Evolutionary conservation across 2,329 filamentous ascomycete species (phyloP), one percentile per base, ranked within the genome.

Genomic region (Phyllosticta citribraziliensis): DNA sequence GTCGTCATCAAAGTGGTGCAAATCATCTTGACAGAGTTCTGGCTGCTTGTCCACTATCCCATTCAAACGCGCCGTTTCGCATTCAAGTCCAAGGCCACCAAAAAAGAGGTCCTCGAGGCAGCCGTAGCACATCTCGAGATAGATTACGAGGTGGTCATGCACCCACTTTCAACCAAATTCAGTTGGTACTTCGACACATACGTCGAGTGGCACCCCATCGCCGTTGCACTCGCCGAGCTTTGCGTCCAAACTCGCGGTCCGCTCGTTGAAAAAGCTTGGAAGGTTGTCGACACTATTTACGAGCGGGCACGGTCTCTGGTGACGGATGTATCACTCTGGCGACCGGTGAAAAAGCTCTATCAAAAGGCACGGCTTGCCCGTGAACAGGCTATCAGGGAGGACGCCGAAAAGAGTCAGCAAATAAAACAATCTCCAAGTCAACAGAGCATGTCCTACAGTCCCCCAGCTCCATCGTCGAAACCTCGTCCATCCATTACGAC

Each of bases 151-250:
- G 50, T 61, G 14, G 40, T 30, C 71, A 74, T 19, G 64, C 72
- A 47, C 65, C 79, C 2, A 78, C 77, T 65, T 63, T 68, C 1
- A 67, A 75, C 17, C 72, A 74, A 10, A 64, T 77, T n/a, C 74
- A 77, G 60, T 70, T 79, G 12, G 67, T 77, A 17, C 69, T 75
- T 56, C 56, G 73, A 78, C 22, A 70, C 73, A 20, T 74, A 79
- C 35, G 82, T 81, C 66, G 75, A 76, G n/a, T 82, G 79, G 79
- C 79, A 82, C 60, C 75, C 79, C 4, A 74, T 80, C 52, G 76
- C 82, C 17, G 78, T 79, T 65, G 72, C 82, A 54, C 68, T 82
- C 35, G 66, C 66, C 5, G 66, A 72, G 51, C 64, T 73, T 10
- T 67, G 70, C 5, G 65, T 69, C 22, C 68, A 68, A 12, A 70